Evolutionary conservation across 805 yeast species (phyloP), one percentile per base, ranked within the genome.

Genomic region (Saccharomycopsis amapae): DNA sequence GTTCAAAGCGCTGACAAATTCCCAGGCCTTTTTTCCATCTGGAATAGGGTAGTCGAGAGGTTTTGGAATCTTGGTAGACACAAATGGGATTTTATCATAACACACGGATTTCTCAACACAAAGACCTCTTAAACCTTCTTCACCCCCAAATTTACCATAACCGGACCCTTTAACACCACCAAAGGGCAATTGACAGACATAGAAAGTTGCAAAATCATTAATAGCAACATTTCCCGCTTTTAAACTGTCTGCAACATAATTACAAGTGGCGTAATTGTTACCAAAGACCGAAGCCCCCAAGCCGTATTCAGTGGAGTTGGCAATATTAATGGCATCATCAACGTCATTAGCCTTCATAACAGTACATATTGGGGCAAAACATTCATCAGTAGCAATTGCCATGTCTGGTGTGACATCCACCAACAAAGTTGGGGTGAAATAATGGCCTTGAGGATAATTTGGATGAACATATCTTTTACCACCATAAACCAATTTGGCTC

Each of bases 141-240:
- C 95, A 39, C 99, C 99, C 19, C 96, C 96, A 67, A 93, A 93
- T 61, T 90, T 90, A 47, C 98, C 98, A 59, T 88, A 93, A 0
- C 99, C 99, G 4, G 95, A 84, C 38, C 88, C 93, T 55, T 81
- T 81, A 23, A 76, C 76, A 25, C 99, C 99, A 45, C 99, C 99
- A 65, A 93, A 93, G 26, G 99, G 99, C 55, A 93, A 71, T 65
- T 93, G 98, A 55, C 96, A 89, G 30, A 93, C 86, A 58, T 89
- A 87, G 59, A 79, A 93, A 0, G 97, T 90, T 5, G 97, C 99
- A 69, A 93, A 93, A 67, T 93, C 99, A 62, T 93, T 93, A 51
- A 93, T 85, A 6, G 98, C 96, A 39, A 93, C 95, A 59, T 89
- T 93, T 20, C 98, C 99, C 36, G 89, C 74, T 31, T 78, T 72